Conservation (phyloP, 2,329 filamentous ascomycete species). For the Apiospora marii region DNA sequence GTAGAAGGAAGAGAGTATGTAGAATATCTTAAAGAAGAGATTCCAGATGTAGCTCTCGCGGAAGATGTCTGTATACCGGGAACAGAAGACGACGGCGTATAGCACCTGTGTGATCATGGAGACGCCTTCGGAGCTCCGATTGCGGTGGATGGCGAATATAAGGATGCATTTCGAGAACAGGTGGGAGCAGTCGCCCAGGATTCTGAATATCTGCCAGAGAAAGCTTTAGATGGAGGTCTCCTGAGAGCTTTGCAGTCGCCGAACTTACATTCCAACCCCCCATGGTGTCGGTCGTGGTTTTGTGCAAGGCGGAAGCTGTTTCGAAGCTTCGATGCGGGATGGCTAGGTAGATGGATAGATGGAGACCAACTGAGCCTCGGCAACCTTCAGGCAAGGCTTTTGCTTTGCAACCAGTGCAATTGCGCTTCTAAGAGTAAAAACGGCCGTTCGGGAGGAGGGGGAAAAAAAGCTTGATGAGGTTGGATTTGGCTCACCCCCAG, state of each 20-base stretch:
- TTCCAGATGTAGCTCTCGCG: slow-evolving; percentile 68
- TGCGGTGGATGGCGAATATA: slow-evolving; percentile 88
- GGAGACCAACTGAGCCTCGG: not conserved
- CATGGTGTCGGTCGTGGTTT: slow-evolving; percentile 31
- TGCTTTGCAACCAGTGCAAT: slow-evolving; percentile 19
- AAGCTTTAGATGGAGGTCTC: slow-evolving; percentile 6
- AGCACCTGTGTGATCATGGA: slow-evolving; percentile 91
- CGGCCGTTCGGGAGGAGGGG: too few relatives aligned
- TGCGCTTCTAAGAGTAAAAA: not conserved
- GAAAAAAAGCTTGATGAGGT: not conserved
- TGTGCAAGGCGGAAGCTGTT: not conserved
- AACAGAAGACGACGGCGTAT: slow-evolving; percentile 85
- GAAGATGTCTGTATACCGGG: slow-evolving; percentile 88
- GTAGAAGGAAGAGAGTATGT: slow-evolving; percentile 84
- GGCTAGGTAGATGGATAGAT: not conserved
- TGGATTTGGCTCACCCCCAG: not conserved
- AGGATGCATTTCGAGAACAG: slow-evolving; percentile 87
- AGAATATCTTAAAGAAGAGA: slow-evolving; percentile 87
- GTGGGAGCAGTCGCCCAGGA: slow-evolving; percentile 85
- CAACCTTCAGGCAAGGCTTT: slow-evolving; percentile 4
- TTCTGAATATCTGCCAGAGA: slow-evolving; percentile 67
- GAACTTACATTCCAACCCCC: slow-evolving; percentile 39
- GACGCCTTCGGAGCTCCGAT: slow-evolving; percentile 87
- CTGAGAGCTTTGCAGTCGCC: not conserved
- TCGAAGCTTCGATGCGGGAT: slow-evolving; percentile 3